Conservation (phyloP, 140 eudicot species). For the Bidens hawaiensis region DNA sequence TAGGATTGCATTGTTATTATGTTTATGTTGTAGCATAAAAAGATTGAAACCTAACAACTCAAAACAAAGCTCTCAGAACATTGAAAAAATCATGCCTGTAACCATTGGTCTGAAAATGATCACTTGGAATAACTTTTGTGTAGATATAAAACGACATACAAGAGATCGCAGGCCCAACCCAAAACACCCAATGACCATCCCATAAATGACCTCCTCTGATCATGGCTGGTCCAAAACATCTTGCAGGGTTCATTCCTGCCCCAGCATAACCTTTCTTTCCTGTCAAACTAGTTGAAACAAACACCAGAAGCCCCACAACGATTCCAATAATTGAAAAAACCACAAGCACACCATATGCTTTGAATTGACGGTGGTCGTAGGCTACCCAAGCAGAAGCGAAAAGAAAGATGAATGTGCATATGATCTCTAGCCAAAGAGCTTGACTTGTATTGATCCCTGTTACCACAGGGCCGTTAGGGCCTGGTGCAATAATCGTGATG, state of each 20-base stretch:
- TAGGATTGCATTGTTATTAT: not conserved
- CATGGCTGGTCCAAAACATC: conserved; percentile 73
- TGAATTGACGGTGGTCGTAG: conserved; percentile 56
- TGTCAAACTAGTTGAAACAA: conserved; percentile 48
- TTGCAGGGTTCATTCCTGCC: conserved; percentile 65
- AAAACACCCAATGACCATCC: conserved; percentile 73
- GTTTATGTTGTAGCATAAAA: not conserved
- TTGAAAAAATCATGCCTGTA: conserved; percentile 47
- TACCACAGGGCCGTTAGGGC: conserved; percentile 50
- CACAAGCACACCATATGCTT: conserved; percentile 33
- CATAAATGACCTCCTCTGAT: conserved; percentile 71
- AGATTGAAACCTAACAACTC: not conserved
- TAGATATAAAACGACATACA: conserved; percentile 57
- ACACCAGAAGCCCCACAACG: conserved; percentile 51
- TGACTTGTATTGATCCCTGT: conserved; percentile 51
- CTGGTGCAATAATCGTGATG: conserved; percentile 38
- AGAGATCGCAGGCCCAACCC: conserved; percentile 62
- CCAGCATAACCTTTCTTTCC: conserved; percentile 57
- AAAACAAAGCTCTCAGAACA: conserved; percentile 35
- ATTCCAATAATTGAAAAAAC: conserved; percentile 45
- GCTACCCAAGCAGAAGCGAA: conserved; percentile 69
- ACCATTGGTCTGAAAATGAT: conserved; percentile 42
- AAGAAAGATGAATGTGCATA: conserved; percentile 58
- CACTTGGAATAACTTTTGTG: conserved; percentile 53
- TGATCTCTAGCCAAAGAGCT: conserved; percentile 64